These are phyloP conservation scores for Ustilago crameri DNA, from an alignment of 1,284 basidiomycete species.

Conservation along the genomic window DNA sequence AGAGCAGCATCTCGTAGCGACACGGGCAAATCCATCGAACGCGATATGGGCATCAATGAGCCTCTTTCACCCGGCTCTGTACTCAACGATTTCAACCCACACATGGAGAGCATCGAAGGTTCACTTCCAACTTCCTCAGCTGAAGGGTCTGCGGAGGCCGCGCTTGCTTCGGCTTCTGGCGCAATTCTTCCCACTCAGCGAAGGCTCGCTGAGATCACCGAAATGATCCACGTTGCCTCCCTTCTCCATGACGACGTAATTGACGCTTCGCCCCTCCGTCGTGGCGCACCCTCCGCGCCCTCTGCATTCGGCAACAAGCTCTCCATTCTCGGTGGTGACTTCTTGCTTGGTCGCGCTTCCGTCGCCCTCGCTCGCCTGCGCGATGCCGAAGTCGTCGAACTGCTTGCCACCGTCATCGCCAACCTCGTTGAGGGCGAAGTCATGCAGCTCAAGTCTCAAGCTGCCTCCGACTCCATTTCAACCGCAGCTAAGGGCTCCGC, in stretches of 20 bases:
- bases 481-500: conserved; percentile 16
- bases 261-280: conserved; percentile 83
- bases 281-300: conserved; percentile 85
- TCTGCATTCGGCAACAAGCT: conserved; percentile 94
- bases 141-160: conserved; percentile 15
- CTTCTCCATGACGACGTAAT: conserved; percentile 95
- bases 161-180: conserved; percentile 21
- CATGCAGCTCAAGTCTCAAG: conserved; percentile 76
- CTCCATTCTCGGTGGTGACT: conserved; percentile 92
- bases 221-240: conserved; percentile 98
- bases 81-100: conserved; percentile 84
- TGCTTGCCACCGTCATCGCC: conserved; percentile 89
- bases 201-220: conserved; percentile 92
- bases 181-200: conserved; percentile 82
- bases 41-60: conserved; percentile 72
- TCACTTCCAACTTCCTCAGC: conserved; percentile 1
- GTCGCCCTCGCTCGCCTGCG: conserved; percentile 88
- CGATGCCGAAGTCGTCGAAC: conserved; percentile 87
- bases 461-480: conserved; percentile 22
- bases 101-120: conserved; percentile 48
- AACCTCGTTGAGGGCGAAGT: conserved; percentile 98
- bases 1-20: conserved; percentile 61
- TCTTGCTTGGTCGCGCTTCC: conserved; percentile 89
- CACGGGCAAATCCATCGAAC: conserved; percentile 54
- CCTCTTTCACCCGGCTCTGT: conserved; percentile 79